Evolutionary conservation across 208 protist species (phyloP).

Genomic region (Porcisia hertigi): DNA sequence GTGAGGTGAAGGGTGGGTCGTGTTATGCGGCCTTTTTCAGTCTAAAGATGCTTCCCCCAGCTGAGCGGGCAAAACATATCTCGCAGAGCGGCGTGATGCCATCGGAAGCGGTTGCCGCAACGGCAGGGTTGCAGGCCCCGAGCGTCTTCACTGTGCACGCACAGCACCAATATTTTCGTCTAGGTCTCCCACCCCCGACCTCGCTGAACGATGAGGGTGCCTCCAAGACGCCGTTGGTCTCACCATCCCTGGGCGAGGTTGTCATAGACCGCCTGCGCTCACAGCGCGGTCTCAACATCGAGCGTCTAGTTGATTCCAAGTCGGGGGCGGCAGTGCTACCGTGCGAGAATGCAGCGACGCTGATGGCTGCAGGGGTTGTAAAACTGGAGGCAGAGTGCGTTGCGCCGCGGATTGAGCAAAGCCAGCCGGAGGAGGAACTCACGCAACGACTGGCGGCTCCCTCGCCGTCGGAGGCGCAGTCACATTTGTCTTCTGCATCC

Average conservation of each 20-base stretch:
- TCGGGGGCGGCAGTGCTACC: constrained; percentile 63
- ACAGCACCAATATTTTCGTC: constrained; percentile 12
- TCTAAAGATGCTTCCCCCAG: constrained; percentile 17
- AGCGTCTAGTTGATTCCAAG: constrained; percentile 39
- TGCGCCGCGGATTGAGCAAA: not conserved
- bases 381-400: constrained; percentile 20
- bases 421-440: not conserved
- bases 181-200: constrained; percentile 9
- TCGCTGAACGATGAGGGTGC: not conserved
- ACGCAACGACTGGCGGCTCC: constrained; percentile 19
- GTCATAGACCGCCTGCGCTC: constrained; percentile 15
- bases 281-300: constrained; percentile 18
- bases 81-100: not conserved
- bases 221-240: not conserved
- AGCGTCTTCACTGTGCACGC: constrained; percentile 16
- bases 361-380: constrained; percentile 17
- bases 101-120: not conserved
- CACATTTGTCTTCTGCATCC: not conserved
- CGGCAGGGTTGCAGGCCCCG: not conserved
- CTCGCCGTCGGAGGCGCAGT: not conserved
- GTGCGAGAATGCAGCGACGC: constrained; percentile 35
- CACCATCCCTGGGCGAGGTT: not conserved
- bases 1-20: constrained; percentile 3
- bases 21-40: constrained; percentile 31
- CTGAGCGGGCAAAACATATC: not conserved